Evolutionary conservation across 225 moss, liverwort and hornwort species (phyloP).

Genomic region (Marchantia paleacea): DNA sequence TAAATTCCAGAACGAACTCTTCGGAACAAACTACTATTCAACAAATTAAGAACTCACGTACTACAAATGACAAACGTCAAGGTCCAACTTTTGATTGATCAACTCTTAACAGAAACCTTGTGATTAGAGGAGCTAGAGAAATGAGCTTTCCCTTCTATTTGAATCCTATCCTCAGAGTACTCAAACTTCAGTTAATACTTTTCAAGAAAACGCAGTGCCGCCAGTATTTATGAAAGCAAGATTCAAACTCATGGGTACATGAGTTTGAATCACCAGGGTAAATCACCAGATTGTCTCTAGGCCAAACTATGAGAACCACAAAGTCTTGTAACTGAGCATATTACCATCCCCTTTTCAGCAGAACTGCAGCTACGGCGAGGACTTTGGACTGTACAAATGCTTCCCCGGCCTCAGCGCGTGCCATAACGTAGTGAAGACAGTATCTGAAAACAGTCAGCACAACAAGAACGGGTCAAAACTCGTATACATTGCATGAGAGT

Average conservation of each 20-base stretch:
- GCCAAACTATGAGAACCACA: conserved; percentile 27
- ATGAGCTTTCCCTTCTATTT: too few relatives aligned
- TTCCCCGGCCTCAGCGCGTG: conserved; percentile 85
- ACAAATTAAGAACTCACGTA: not conserved
- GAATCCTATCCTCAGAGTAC: too few relatives aligned
- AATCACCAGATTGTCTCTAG: not conserved
- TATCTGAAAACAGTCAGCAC: conserved; percentile 51
- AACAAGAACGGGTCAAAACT: not conserved
- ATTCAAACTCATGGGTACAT: too few relatives aligned
- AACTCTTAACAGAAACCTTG: too few relatives aligned
- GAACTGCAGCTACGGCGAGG: conserved; percentile 93
- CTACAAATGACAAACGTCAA: not conserved
- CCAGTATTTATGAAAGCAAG: too few relatives aligned
- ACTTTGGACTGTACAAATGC: conserved; percentile 96
- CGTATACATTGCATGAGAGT: too few relatives aligned
- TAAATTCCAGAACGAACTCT: not conserved
- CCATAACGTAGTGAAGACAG: conserved; percentile 97
- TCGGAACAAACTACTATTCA: not conserved
- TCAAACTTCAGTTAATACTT: too few relatives aligned
- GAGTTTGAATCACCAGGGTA: too few relatives aligned
- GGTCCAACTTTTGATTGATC: not conserved
- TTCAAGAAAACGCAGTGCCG: too few relatives aligned
- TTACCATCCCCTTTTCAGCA: conserved; percentile 94
- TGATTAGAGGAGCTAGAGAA: too few relatives aligned
- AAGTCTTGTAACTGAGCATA: too few relatives aligned